Evolutionary conservation across 805 yeast genomes (phyloP), one percentile per base, ranked within the genome.

Genomic region (Wickerhamiella cacticola): DNA sequence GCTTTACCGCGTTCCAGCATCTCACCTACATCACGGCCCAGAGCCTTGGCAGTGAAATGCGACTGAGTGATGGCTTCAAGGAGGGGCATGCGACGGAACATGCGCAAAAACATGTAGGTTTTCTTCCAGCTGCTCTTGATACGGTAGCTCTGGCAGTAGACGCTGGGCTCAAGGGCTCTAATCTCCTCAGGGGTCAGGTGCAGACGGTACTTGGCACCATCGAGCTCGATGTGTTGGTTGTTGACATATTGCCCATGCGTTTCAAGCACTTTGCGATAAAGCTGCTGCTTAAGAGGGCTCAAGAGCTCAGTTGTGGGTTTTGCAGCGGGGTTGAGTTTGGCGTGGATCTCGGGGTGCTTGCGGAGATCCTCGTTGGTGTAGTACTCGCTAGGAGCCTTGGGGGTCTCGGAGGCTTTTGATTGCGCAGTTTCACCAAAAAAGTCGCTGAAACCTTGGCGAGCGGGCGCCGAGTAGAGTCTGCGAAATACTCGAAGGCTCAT

Each of bases 41-140:
- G 75, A 57, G 80, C 77, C 67, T 85, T 86, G 42, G 79, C 73
- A 62, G 79, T 77, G 70, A 89, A 89, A 64, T 89, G 96, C 56
- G 88, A 79, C 67, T 88, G 96, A 35, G 89, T 85, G 56, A 89
- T 82, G 46, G 96, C 97, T 38, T 75, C 76, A 56, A 78, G 75
- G 29, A 84, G 77, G 46, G 77, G 73, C 65, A 82, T 67, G 28
- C 80, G 80, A 49, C 84, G 74, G 50, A 88, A 74, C 59, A 87
- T 76, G 55, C 96, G 73, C 54, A 84, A 70, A 43, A 86, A 82
- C 34, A 78, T 69, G 9, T 85, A 85, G 40, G 92, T 85, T 67
- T 89, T 89, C 66, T 89, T 89, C 70, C 81, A 75, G 5, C 94
- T 80, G n/a, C 88, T 75, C 63, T 85, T 85, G 56, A 88, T 73